Conservation (phyloP, 345 rosid genomes). For the Populus nigra region DNA sequence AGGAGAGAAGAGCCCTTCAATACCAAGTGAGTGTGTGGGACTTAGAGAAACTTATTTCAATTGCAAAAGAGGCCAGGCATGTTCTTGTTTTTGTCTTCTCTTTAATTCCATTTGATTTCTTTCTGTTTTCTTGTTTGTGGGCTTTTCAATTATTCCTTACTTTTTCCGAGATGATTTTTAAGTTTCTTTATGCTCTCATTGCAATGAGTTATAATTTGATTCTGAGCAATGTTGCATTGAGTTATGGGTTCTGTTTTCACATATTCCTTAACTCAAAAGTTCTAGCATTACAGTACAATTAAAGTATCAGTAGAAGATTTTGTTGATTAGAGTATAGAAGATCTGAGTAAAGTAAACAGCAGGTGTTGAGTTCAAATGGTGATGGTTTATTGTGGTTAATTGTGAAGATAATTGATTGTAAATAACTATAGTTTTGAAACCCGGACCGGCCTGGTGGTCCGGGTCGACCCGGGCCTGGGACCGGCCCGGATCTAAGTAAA, state of each 20-base stretch:
- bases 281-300: background rate
- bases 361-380: background rate
- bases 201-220: background rate
- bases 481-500: no score
- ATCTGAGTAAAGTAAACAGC: background rate
- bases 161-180: background rate
- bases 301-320: background rate
- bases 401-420: background rate
- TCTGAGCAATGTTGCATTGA: background rate
- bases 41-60: constrained; percentile 94
- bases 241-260: background rate
- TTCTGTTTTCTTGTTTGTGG: background rate
- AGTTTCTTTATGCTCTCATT: background rate
- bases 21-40: constrained; percentile 88
- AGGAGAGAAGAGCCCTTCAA: constrained; percentile 76
- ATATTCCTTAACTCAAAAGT: background rate
- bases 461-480: no score
- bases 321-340: background rate
- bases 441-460: no score
- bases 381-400: background rate
- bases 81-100: background rate
- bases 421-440: no score
- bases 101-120: background rate
- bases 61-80: constrained; percentile 94
- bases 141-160: background rate